phyloP scores from a whole-genome alignment of 495 filamentous ascomycete species.

The Penicillium bovifimosum region DNA sequence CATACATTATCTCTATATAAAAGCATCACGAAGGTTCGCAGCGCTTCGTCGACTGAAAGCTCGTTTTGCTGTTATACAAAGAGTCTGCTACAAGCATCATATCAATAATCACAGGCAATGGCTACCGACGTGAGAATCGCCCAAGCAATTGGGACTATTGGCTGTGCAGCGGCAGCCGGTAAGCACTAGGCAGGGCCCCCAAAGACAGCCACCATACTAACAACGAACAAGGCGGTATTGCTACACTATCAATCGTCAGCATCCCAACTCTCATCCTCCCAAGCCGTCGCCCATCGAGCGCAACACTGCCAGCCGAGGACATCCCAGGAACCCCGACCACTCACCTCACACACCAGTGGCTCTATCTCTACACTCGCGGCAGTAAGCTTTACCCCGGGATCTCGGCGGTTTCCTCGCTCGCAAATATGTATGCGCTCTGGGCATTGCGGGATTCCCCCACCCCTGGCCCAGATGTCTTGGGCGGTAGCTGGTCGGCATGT shows the following conservation, averaged over 20 bases:
- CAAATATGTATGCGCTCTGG: conserved; percentile 30
- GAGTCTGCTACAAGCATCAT: neutral
- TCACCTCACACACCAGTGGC: conserved; percentile 30
- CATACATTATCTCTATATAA: neutral
- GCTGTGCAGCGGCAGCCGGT: conserved; percentile 25
- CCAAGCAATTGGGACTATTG: conserved; percentile 25
- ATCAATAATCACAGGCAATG: neutral
- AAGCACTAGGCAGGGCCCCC: neutral
- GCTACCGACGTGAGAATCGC: conserved; percentile 15
- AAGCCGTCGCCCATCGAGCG: conserved; percentile 14
- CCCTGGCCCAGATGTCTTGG: neutral
- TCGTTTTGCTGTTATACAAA: neutral
- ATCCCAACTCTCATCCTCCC: conserved; percentile 24
- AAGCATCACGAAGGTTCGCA: neutral
- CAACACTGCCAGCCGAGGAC: conserved; percentile 1
- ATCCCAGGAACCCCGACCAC: conserved; percentile 15
- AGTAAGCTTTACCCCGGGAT: conserved; percentile 21
- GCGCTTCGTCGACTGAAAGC: neutral
- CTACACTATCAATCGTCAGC: conserved; percentile 18
- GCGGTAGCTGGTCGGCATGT: conserved; percentile 11
- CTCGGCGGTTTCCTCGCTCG: conserved; percentile 16
- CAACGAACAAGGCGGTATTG: conserved; percentile 19
- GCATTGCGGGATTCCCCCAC: conserved; percentile 9
- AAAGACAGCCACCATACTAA: too few species aligned
- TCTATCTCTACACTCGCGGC: conserved; percentile 25